A percentile compares a stretch with the other conserved stretches of the same genome.
phyloP scores from a whole-genome alignment of 768 basidiomycete genomes.

The Lactifluus echinatus region DNA sequence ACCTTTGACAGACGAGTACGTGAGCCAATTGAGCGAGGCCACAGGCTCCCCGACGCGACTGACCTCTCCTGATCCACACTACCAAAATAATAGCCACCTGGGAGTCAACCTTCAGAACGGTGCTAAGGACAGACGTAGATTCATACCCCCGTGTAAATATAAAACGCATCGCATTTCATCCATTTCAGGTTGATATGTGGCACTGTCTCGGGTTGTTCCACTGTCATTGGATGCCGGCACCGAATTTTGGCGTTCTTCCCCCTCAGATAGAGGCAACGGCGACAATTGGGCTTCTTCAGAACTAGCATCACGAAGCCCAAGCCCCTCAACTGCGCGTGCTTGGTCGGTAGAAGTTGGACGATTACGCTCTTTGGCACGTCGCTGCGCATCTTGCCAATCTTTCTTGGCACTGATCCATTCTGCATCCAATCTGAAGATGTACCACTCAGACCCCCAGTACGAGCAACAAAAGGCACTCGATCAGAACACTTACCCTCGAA shows the following conservation, averaged over 20 bases:
- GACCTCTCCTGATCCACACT: conserved; percentile 72
- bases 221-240: conserved; percentile 16
- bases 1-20: conserved; percentile 30
- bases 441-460: no score
- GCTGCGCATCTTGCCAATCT: conserved; percentile 67
- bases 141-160: conserved; percentile 66
- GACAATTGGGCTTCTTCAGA: neutral
- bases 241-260: conserved; percentile 17
- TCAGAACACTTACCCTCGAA: no score
- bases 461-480: conserved; percentile 16
- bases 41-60: neutral
- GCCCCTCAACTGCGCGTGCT: neutral
- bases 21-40: neutral
- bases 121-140: conserved; percentile 2
- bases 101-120: conserved; percentile 13
- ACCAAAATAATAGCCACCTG: conserved; percentile 80
- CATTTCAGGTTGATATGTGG: conserved; percentile 57
- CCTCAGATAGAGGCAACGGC: conserved; percentile 5
- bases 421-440: conserved; percentile 52
- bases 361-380: conserved; percentile 34
- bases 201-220: conserved; percentile 26
- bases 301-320: neutral
- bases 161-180: conserved; percentile 80
- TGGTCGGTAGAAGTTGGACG: neutral
- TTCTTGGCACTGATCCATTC: conserved; percentile 86